Evolutionary conservation across 108 stramenopile species (phyloP).

Genomic region (Nitzschia sp.): DNA sequence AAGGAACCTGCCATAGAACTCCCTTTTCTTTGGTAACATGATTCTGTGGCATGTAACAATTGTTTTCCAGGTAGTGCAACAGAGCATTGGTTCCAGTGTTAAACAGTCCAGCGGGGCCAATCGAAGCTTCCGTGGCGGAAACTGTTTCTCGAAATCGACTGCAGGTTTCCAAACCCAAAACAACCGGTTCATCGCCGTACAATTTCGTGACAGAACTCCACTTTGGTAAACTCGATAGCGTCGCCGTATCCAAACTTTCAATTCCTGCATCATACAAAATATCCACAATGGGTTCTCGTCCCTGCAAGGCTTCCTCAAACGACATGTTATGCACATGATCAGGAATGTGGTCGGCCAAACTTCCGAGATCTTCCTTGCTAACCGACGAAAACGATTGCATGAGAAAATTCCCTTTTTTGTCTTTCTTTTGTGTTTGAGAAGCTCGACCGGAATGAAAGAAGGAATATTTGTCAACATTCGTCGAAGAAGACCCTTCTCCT

Average conservation of each 20-base stretch:
- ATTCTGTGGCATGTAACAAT: conserved; percentile 41
- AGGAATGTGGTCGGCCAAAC: too few relatives aligned
- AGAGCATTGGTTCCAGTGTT: conserved; percentile 73
- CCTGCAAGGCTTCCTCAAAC: not conserved
- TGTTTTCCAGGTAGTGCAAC: conserved; percentile 25
- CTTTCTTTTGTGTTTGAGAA: too few relatives aligned
- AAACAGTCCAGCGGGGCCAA: conserved; percentile 62
- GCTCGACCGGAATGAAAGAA: too few relatives aligned
- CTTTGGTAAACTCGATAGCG: conserved; percentile 19
- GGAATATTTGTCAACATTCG: too few relatives aligned
- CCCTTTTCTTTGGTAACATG: not conserved
- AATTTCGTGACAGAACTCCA: conserved; percentile 55
- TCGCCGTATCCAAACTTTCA: conserved; percentile 5
- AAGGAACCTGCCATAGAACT: conserved; percentile 13
- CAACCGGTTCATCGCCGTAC: conserved; percentile 49
- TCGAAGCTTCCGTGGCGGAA: not conserved
- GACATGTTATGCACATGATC: too few relatives aligned
- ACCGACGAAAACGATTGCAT: too few relatives aligned
- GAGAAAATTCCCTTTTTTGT: too few relatives aligned
- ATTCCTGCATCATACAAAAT: conserved; percentile 26
- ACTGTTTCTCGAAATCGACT: conserved; percentile 44
- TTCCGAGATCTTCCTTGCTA: too few relatives aligned
- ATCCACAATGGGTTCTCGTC: conserved; percentile 17
- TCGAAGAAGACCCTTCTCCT: too few relatives aligned
- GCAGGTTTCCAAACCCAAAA: conserved; percentile 64